Conservation (phyloP, 495 filamentous ascomycete genomes). For the Parathielavia appendiculata region DNA sequence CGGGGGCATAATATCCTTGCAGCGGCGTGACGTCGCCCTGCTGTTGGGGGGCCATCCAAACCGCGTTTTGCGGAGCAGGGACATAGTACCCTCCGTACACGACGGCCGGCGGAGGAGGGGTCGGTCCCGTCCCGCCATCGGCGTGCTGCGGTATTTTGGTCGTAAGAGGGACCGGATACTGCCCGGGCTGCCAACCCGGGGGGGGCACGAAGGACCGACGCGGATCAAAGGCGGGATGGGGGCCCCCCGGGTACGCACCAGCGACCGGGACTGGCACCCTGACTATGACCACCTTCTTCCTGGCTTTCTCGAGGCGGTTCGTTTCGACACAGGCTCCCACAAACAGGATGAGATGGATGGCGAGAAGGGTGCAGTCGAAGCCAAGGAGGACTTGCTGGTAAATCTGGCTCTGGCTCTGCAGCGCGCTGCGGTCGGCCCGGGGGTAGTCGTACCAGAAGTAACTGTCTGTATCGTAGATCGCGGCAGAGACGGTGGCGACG, state of each 20-base stretch:
- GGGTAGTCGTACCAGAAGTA: conserved; percentile 12
- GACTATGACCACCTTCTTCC: conserved; percentile 10
- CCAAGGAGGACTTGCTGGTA: conserved; percentile 21
- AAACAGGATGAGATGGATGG: conserved; percentile 41
- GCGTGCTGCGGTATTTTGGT: background rate
- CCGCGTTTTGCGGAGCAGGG: conserved; percentile 2
- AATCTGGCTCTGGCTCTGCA: background rate
- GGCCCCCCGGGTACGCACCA: conserved; percentile 1
- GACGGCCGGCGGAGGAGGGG: background rate
- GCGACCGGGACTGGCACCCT: conserved; percentile 9
- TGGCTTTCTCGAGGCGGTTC: conserved; percentile 25
- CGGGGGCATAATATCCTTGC: conserved; percentile 20
- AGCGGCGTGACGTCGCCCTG: background rate
- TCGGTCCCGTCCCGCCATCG: background rate
- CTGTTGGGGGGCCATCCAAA: background rate
- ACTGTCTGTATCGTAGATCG: conserved; percentile 14
- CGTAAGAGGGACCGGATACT: background rate
- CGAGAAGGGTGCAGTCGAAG: conserved; percentile 17
- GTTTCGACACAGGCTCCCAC: conserved; percentile 43
- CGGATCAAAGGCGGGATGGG: background rate
- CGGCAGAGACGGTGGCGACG: conserved; percentile 19
- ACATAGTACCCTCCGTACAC: conserved; percentile 22
- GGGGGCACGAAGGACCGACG: background rate
- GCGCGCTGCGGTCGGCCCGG: background rate
- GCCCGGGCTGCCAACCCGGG: background rate